Conservation (phyloP, 2,329 filamentous ascomycete species). For the Colletotrichum acutatum region DNA sequence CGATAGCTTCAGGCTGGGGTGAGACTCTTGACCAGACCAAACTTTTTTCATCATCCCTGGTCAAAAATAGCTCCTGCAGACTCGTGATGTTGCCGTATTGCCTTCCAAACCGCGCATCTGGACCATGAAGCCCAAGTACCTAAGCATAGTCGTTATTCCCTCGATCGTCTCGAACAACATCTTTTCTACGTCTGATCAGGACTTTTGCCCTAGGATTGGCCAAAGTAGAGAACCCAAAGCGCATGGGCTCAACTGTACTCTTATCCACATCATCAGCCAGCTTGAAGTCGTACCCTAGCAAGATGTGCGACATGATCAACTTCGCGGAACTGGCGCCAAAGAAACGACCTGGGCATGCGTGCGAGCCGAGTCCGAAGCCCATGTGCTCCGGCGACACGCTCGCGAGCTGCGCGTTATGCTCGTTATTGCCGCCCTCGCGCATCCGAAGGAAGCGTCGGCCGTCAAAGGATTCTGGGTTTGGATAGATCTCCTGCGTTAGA, state of each 20-base stretch:
- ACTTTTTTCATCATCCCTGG: no score
- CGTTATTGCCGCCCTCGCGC: slow-evolving; percentile 15
- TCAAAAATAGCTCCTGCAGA: no score
- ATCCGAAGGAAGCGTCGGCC: slow-evolving; percentile 18
- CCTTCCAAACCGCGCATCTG: no score
- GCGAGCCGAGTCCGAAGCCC: slow-evolving; percentile 56
- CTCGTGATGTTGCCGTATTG: no score
- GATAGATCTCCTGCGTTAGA: slow-evolving; percentile 1
- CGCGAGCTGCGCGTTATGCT: slow-evolving; percentile 50
- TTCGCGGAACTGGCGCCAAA: slow-evolving; percentile 59
- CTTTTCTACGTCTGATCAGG: neutral
- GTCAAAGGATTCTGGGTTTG: slow-evolving; percentile 6
- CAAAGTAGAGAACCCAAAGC: slow-evolving; percentile 20
- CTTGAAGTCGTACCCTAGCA: slow-evolving; percentile 54
- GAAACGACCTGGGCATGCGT: slow-evolving; percentile 60
- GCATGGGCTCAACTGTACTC: neutral
- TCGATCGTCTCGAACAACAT: no score
- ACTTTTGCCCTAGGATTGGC: slow-evolving; percentile 9
- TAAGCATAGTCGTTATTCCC: no score
- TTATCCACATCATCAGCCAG: slow-evolving; percentile 46
- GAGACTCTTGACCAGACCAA: no score
- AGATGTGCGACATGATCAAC: slow-evolving; percentile 51
- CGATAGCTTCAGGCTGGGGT: neutral
- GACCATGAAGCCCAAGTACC: no score
- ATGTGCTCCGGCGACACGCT: slow-evolving; percentile 48